Conservation (phyloP, 2,329 filamentous ascomycete genomes). For the Penicillium sp. region DNA sequence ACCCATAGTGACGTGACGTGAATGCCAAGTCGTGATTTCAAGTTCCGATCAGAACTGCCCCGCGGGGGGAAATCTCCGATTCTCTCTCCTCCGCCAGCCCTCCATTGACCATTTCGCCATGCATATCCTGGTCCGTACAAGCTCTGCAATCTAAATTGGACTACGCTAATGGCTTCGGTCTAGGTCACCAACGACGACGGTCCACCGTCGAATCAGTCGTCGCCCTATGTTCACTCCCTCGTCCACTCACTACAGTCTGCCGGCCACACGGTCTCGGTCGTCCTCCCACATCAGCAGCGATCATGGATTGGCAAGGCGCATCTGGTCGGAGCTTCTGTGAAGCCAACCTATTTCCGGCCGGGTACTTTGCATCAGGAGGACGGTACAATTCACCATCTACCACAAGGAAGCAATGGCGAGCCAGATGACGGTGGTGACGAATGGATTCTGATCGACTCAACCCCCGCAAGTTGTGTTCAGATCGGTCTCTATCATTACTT, state of each 20-base stretch:
- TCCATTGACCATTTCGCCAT: constrained; percentile 32
- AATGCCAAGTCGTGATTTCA: constrained; percentile 7
- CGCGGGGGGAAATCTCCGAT: constrained; percentile 20
- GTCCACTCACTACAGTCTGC: constrained; percentile 67
- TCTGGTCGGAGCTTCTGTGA: constrained; percentile 84
- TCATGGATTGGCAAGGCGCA: constrained; percentile 99
- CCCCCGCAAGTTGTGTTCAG: constrained; percentile 76
- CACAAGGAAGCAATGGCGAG: constrained; percentile 52
- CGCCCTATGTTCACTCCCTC: constrained; percentile 75
- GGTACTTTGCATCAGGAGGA: constrained; percentile 61
- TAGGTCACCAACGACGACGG: constrained; percentile 70
- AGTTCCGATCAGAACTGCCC: constrained; percentile 24
- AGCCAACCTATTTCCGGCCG: constrained; percentile 77
- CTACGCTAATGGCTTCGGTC: neutral
- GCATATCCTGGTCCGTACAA: constrained; percentile 51
- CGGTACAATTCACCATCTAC: constrained; percentile 63
- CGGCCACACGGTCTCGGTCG: constrained; percentile 85
- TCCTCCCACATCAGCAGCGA: constrained; percentile 84
- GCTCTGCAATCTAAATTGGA: neutral
- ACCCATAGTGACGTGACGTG: constrained; percentile 6
- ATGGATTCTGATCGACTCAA: constrained; percentile 79
- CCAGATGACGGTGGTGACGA: constrained; percentile 60
- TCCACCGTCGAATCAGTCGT: constrained; percentile 72
- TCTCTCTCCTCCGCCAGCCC: constrained; percentile 20
- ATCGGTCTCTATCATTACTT: constrained; percentile 81